Percentiles rank a stretch among this genome's conserved stretches.
phyloP scores from a whole-genome alignment of 2,329 filamentous ascomycete species.

The Metarhizium anisopliae region DNA sequence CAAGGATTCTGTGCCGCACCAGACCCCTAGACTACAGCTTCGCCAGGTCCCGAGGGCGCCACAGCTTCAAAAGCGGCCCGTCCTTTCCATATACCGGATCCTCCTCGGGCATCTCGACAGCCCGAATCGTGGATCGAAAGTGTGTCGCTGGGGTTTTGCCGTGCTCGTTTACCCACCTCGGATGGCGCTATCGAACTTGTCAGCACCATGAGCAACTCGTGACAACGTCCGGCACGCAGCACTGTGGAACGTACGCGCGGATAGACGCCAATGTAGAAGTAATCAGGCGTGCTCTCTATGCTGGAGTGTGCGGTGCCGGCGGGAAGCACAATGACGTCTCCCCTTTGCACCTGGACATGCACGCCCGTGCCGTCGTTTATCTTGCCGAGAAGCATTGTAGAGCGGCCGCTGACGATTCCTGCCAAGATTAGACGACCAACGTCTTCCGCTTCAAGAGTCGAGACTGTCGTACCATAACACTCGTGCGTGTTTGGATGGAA shows the following conservation, averaged over 20 bases:
- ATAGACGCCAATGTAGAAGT: conserved; percentile 15
- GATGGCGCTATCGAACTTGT: conserved; percentile 6
- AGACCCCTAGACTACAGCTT: conserved; percentile 3
- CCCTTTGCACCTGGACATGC: conserved; percentile 9
- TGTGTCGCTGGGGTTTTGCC: conserved; percentile 7
- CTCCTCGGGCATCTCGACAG: conserved; percentile 9
- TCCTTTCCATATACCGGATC: conserved; percentile 11
- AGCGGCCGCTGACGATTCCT: conserved; percentile 15
- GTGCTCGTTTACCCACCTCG: conserved; percentile 12
- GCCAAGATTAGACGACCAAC: neutral
- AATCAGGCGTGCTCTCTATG: conserved; percentile 11
- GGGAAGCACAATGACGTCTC: conserved; percentile 14
- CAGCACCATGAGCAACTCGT: neutral
- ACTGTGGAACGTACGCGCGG: conserved; percentile 6
- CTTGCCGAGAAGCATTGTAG: conserved; percentile 12
- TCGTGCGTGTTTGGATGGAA: conserved; percentile 16
- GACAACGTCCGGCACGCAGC: too few species aligned
- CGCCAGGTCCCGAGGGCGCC: conserved; percentile 7
- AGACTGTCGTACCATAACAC: conserved; percentile 12
- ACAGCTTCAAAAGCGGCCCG: conserved; percentile 9
- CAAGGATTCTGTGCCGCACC: neutral
- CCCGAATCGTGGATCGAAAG: conserved; percentile 8
- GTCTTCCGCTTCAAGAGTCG: neutral
- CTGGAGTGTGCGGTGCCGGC: conserved; percentile 14
- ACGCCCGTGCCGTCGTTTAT: conserved; percentile 10